A percentile compares a stretch with the other conserved stretches of the same genome.
These are phyloP conservation scores for Solanum aculeatissimum DNA, from an alignment of 305 asterid species.

Conservation along the genomic window DNA sequence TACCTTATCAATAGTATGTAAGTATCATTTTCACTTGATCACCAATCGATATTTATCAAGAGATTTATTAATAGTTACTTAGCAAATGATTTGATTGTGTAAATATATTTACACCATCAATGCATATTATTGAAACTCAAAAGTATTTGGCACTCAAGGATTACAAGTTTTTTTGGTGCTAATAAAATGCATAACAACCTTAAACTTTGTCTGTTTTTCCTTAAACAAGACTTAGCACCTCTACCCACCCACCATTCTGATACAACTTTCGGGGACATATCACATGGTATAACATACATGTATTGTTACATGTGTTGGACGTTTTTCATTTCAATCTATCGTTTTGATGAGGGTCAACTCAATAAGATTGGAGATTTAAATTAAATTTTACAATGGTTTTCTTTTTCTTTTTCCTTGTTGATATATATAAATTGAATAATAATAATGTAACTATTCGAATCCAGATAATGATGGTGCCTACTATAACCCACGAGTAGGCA, in stretches of 20 bases:
- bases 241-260: neutral
- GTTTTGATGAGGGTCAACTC: too few species aligned
- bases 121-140: neutral
- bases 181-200: neutral
- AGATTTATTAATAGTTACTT: neutral
- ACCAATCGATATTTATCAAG: neutral
- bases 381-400: too few species aligned
- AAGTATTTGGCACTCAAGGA: neutral
- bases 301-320: neutral
- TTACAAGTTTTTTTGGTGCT: neutral
- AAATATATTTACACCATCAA: neutral
- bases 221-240: neutral
- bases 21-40: neutral
- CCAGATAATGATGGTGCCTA: too few species aligned
- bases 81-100: neutral
- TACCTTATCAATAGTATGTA: neutral
- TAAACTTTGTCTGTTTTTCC: neutral
- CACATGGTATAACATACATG: neutral
- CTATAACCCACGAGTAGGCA: too few species aligned
- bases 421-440: too few species aligned
- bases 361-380: too few species aligned
- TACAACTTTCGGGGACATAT: neutral
- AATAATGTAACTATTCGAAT: too few species aligned
- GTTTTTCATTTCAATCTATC: too few species aligned
- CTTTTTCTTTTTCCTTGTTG: too few species aligned